Evolutionary conservation across 2,329 filamentous ascomycete species (phyloP), one percentile per base, ranked within the genome.

Genomic region (Clathrospora elynae): DNA sequence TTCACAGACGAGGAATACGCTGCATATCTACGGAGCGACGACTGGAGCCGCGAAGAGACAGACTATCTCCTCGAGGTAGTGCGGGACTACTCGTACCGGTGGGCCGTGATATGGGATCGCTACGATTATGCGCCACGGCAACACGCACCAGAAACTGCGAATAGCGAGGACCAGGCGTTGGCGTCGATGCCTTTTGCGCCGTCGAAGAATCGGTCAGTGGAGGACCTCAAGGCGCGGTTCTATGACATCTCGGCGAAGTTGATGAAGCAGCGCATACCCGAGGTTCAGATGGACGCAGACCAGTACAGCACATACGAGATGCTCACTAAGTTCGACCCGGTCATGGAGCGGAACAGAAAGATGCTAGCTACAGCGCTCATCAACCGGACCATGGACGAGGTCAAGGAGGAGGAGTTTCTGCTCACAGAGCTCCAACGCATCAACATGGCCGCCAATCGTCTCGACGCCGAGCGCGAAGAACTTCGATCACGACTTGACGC

Each of bases 1-100:
- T 97, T 97, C 71, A 90, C 82, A 49, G 87, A 95, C 51, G 88
- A 91, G 51, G 86, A 95, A 67, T 99, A 99, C 71, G 81, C 85
- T 47, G 78, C 83, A 43, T 82, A 87, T 49, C 72, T 99, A 35
- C 80, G 84, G 57, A 86, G 78, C 62, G 76, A 82, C 10, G 85
- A 92, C 57, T 99, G 93, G 93, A 86, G 87, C 10, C 89, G 87
- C 62, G 86, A 93, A 59, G 93, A 99, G 72, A 99, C 93, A 6
- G 90, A 96, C 66, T 96, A 96, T 64, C 73, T 99, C 51, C 80
- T 97, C 66, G 75, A 82, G 3, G 68, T 92, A 23, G 88, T 83
- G 10, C 79, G 79, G 43, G 86, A 91, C 32, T 96, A 85, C 64
- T 90, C 95, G 63, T 78, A 96, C 47, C 85, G 93, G 55, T 99